Base-by-base conservation (phyloP, 75 land plant genomes). In the Pseudotsuga menziesii region DNA sequence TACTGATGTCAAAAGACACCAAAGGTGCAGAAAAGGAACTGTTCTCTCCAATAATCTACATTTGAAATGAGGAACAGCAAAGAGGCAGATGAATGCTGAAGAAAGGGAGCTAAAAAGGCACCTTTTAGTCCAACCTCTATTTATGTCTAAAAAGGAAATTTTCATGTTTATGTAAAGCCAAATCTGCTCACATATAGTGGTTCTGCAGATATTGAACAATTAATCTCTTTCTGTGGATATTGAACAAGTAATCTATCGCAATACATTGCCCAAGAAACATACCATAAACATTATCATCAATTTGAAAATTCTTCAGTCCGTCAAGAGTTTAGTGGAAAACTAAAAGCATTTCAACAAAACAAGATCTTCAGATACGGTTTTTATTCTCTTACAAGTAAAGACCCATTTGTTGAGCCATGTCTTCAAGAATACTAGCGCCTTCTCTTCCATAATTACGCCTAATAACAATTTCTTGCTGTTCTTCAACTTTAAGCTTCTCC, bases 361-460 rank as follows among this genome's bases (percentile, higher is more conserved):
- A 25, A 64, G n/a, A 54, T 4, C 25, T 59, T 19, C 9, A 59
- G 35, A 11, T 19, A 64, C 7, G 20, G 35, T 14, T 16, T 35
- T 64, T 15, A 48, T 4, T 32, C 39, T 17, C 94, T 88, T 87
- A 94, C 94, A 89, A 94, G 83, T 92, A 75, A 76, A 94, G 87
- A 12, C 87, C 97, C 32, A 80, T 75, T 56, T 84, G 80, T 44
- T 72, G n/a, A 58, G 97, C 97, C 90, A 94, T 86, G 73, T 87
- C 83, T 73, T 80, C 77, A 5, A 94, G 80, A 20, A 66, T 78
- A 23, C 83, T 80, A 62, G 78, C 83, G 4, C 90, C 87, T 11
- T 76, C 76, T 8, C 81, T 75, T 17, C 91, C 86, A 72, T 76
- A 92, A 59, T 85, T 90, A 2, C 63, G 77, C 77, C 77, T 90